Conservation (phyloP, 73 alveolate species). For the Loxodes magnus region DNA sequence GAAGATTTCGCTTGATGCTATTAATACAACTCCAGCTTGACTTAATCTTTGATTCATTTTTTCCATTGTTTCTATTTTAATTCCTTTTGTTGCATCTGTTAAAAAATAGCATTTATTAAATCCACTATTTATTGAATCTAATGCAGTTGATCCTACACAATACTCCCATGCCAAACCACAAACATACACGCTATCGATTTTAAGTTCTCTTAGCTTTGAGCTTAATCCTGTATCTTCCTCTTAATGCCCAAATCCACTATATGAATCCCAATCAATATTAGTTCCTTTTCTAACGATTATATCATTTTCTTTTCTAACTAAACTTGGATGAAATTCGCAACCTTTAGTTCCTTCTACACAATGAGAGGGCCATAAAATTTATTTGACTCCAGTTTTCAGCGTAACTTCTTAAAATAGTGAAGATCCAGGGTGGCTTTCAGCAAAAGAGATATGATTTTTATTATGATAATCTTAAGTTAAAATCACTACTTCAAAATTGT, state of each 20-base stretch:
- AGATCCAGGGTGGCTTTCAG: slow-evolving; percentile 47
- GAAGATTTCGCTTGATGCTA: neutral
- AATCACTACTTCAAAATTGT: slow-evolving; percentile 41
- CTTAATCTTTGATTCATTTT: neutral
- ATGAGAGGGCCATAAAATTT: slow-evolving; percentile 89
- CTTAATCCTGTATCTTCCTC: slow-evolving; percentile 66
- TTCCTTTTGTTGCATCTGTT: slow-evolving; percentile 66
- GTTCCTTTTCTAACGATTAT: slow-evolving; percentile 59
- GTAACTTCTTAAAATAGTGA: slow-evolving; percentile 16
- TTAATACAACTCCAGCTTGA: slow-evolving; percentile 3
- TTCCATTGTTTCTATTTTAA: slow-evolving; percentile 43
- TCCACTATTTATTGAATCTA: slow-evolving; percentile 75
- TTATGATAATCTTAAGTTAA: slow-evolving; percentile 89
- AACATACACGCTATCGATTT: slow-evolving; percentile 43
- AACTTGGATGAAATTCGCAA: slow-evolving; percentile 66
- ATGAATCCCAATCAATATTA: slow-evolving; percentile 48
- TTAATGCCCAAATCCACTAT: slow-evolving; percentile 81
- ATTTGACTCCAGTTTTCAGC: slow-evolving; percentile 26
- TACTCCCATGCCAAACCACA: slow-evolving; percentile 92
- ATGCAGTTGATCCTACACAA: slow-evolving; percentile 93
- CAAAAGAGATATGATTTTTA: slow-evolving; percentile 66
- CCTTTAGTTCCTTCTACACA: slow-evolving; percentile 81
- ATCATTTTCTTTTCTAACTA: slow-evolving; percentile 48
- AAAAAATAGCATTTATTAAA: slow-evolving; percentile 62
- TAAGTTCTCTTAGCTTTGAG: slow-evolving; percentile 30